A percentile compares a stretch with the other conserved stretches of the same genome.
phyloP scores from a whole-genome alignment of 495 filamentous ascomycete species.

The Acidiella bohemica region DNA sequence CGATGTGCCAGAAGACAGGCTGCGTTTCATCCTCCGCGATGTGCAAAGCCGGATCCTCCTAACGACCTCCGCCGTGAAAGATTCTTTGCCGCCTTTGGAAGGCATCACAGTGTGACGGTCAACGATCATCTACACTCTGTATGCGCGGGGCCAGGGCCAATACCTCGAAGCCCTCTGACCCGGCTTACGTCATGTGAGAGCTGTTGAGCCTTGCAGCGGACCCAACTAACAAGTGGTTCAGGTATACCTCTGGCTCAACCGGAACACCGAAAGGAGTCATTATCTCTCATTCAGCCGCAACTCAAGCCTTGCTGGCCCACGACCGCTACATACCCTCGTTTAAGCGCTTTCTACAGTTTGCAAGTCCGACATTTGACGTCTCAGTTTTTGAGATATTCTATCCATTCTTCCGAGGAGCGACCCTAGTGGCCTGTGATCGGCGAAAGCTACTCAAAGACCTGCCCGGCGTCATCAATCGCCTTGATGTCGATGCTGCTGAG shows the following conservation, averaged over 20 bases:
- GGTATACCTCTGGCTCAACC: conserved; percentile 76
- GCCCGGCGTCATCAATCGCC: conserved; percentile 42
- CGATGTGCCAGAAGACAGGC: conserved; percentile 56
- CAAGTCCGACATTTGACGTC: conserved; percentile 76
- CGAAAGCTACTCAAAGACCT: conserved; percentile 55
- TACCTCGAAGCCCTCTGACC: conserved; percentile 32
- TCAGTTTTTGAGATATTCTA: conserved; percentile 87
- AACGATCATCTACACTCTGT: neutral
- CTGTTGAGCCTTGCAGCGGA: neutral
- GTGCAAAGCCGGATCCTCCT: conserved; percentile 33
- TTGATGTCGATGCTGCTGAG: conserved; percentile 68
- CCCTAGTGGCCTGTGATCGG: conserved; percentile 55
- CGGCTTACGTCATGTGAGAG: conserved; percentile 62
- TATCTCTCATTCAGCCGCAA: conserved; percentile 61
- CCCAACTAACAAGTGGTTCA: neutral
- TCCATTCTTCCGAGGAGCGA: conserved; percentile 53
- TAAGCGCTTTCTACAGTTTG: conserved; percentile 70
- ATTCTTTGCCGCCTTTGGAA: conserved; percentile 20
- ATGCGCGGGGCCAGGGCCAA: no score
- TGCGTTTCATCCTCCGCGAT: conserved; percentile 60
- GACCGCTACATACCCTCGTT: conserved; percentile 59
- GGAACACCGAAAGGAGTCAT: conserved; percentile 79
- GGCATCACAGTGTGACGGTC: conserved; percentile 18
- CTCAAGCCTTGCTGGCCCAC: conserved; percentile 66
- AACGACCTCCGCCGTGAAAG: conserved; percentile 13